Evolutionary conservation across 1,284 basidiomycete genomes (phyloP), one percentile per base, ranked within the genome.

Genomic region (Peniophora sp.): DNA sequence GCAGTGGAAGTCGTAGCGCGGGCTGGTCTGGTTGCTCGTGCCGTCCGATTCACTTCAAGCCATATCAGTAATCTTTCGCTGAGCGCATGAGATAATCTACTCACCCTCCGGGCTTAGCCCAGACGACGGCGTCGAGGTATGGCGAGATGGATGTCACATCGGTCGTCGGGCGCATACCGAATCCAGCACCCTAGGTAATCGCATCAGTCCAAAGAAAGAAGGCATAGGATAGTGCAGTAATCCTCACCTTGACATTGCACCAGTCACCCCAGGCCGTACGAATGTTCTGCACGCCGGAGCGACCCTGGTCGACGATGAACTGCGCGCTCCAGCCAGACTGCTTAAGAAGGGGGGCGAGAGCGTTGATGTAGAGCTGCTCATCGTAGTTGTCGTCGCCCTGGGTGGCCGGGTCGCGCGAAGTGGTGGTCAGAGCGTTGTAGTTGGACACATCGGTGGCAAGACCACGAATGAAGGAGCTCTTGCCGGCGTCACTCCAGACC

Each of bases 241-340:
- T n/a, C n/a, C n/a, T n/a, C n/a, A n/a, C n/a, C n/a, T 74, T 73
- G 61, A 84, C 75, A 63, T 83, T 83, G 72, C 80, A 81, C 72
- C 71, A 73, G 65, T 73, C 65, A 56, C 72, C 70, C 79, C 80
- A 82, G 53, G 68, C 63, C 22, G 69, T 60, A 49, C 80, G 75
- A 64, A 82, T 71, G 67, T 79, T 76, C 66, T 83, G 80, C 23
- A 73, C 70, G 62, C 80, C 81, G 47, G 79, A 74, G 55, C 81
- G 79, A 53, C 77, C 77, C 66, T 81, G 78, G 65, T 83, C 81
- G 53, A 82, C 78, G 61, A 83, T 77, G 68, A 83, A 82, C 58
- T 77, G 71, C 45, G 79, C 78, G 46, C 74, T 73, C 75, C 79
- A 82, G 55, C 78, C 78, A 36, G 61, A 56, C 17, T 63, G 62